phyloP scores from a whole-genome alignment of 371 early-diverging fungal genomes.

The Blastocladiella emersonii region DNA sequence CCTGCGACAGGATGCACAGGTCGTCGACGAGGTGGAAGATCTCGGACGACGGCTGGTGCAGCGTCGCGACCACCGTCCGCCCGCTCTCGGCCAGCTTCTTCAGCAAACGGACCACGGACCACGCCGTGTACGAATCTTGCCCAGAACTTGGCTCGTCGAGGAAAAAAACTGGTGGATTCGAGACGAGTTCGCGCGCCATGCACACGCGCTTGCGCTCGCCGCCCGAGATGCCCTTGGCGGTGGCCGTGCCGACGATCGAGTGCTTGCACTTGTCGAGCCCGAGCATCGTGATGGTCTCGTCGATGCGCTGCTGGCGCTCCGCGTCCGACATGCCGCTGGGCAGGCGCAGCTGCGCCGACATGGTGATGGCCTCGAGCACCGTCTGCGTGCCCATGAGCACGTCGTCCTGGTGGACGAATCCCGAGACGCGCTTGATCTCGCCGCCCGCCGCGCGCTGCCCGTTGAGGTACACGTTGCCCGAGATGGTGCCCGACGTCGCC shows the following conservation, averaged over 20 bases:
- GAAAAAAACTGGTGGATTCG: conserved; percentile 77
- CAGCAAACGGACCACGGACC: conserved; percentile 40
- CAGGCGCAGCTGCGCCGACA: conserved; percentile 63
- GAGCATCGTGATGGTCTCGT: conserved; percentile 60
- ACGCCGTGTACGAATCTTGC: conserved; percentile 57
- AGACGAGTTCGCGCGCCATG: conserved; percentile 76
- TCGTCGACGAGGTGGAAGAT: conserved; percentile 47
- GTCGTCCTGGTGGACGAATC: conserved; percentile 79
- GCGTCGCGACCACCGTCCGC: conserved; percentile 46
- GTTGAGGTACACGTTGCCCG: conserved; percentile 48
- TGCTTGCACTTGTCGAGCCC: conserved; percentile 63
- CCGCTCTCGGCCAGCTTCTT: conserved; percentile 36
- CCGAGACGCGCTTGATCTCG: conserved; percentile 48
- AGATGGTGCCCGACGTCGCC: conserved; percentile 37
- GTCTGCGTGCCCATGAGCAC: conserved; percentile 67
- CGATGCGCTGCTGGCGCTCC: conserved; percentile 42
- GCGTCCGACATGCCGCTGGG: conserved; percentile 44
- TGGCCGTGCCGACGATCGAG: conserved; percentile 63
- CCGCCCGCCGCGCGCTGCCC: conserved; percentile 31
- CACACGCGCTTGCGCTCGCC: conserved; percentile 75
- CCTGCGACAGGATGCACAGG: conserved; percentile 38
- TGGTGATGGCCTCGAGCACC: conserved; percentile 62
- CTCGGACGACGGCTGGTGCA: conserved; percentile 49
- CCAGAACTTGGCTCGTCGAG: conserved; percentile 73
- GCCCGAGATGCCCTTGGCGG: conserved; percentile 60